Evolutionary conservation across 1,284 basidiomycete genomes (phyloP), one percentile per base, ranked within the genome.

Genomic region (Microbotryum saponariae): DNA sequence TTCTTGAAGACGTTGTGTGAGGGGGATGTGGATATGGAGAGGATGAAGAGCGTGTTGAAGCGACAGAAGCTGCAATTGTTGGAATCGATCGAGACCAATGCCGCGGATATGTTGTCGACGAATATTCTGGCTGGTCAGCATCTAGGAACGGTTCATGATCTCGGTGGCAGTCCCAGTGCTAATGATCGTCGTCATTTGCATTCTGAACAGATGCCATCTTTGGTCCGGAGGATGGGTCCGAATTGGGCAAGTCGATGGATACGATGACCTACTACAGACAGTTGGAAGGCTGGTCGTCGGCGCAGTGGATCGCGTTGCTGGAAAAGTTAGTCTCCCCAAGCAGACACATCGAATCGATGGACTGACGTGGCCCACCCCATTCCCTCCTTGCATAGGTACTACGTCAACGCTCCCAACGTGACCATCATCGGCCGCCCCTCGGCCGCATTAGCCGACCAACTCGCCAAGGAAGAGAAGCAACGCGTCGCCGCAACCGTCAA

Each of bases 351-450:
- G 1, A 20, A 74, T 23, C 2, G 18, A 33, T 55, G 18, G 25
- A 23, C 6, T 5, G 21, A 4, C 23, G 53, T 20, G 21, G 50
- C 25, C 46, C 4, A 21, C 25, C 23, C 46, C 16, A 8, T n/a
- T 16, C 21, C 44, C 12, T 18, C 25, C 50, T 44, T 8, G 31
- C 25, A 9, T 4, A 93, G 91, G 71, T 92, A 89, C 76, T 88
- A 86, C 69, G 79, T 91, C 52, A 82, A 88, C 58, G 81, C 83
- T 0, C 80, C 85, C 25, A 84, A 84, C 31, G 78, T 89, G 51
- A 82, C 88, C 14, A 81, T 97, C 46, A 78, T 87, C 46, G 96
- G 93, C 42, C 90, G 85, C 73, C 96, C 96, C 0, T 97, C 93
- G 0, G 86, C 89, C 14, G 77, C 78, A n/a, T 81, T 98, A 49